Evolutionary conservation across 2,329 filamentous ascomycete species (phyloP).

Genomic region (Colletotrichum zoysiae): DNA sequence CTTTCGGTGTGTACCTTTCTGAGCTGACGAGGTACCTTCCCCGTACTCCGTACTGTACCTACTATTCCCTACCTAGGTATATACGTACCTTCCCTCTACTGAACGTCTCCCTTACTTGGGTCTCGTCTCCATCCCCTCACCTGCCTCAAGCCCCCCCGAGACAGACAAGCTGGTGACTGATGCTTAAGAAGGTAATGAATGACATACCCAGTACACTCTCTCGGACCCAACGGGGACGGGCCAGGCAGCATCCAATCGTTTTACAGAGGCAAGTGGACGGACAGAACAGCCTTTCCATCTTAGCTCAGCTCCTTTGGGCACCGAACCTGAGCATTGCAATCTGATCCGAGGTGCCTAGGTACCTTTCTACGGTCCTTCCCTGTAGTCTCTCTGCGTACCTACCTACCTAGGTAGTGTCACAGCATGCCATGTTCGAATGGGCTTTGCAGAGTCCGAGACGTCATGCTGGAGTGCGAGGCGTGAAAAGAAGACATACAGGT

Average conservation of each 20-base stretch:
- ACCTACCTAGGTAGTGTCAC: neutral
- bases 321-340: neutral
- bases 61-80: too few relatives aligned
- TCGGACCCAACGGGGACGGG: slow-evolving; percentile 18
- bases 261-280: neutral
- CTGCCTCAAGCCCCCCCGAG: neutral
- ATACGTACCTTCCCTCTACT: neutral
- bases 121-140: slow-evolving; percentile 5
- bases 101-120: neutral
- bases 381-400: neutral
- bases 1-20: slow-evolving; percentile 28
- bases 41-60: neutral
- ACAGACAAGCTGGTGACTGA: slow-evolving; percentile 2
- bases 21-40: slow-evolving; percentile 8
- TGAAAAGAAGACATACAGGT: neutral
- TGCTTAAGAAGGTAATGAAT: neutral
- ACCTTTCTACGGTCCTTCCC: neutral
- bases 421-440: neutral
- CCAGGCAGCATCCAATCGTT: neutral
- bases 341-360: neutral
- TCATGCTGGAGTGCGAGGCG: neutral
- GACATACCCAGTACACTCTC: neutral
- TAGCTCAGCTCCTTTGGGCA: neutral
- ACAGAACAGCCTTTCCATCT: neutral
- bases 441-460: neutral